Base-by-base conservation (phyloP, 208 protist genomes). In the Trypanosoma lewisi region DNA sequence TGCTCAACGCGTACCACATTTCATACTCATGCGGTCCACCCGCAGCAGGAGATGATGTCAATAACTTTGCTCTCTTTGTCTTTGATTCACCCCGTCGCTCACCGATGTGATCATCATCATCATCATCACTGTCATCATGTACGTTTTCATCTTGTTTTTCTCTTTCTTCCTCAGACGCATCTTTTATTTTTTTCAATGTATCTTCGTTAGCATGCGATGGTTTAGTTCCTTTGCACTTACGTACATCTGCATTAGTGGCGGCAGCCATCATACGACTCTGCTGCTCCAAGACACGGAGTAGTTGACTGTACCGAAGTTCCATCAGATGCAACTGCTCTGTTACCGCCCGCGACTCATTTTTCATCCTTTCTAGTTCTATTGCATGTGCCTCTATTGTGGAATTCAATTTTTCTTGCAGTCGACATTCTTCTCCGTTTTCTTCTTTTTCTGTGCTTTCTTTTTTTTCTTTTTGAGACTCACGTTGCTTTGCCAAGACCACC, bases 211-310 rank as follows among this genome's bases (percentile, higher is more conserved):
- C 12, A 14, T 17, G 27, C n/a, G 27, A 52, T 31, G 19, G 25
- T 31, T 31, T 52, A 14, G 1, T 28, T 8, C 19, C 27, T 9
- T 31, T 52, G 23, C 19, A 14, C 9, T 5, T 31, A n/a, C 48
- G 27, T 25, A 31, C 23, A 17, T 52, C 16, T 2, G 42, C 23
- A 19, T 21, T 25, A 9, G 41, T 33, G 21, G 52, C 53, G 31
- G 34, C 19, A 36, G 57, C 19, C 14, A 67, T 23, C 12, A 48
- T 25, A 12, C 53, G 67, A 28, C 52, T 63, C n/a, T 73, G 67
- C n/a, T 45, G 60, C 28, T 67, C 34, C 42, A 63, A 33, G 4
- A 27, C 53, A 21, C 33, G 52, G 2, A 42, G 19, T 14, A 73
- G 30, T 30, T 56, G 33, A 44, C 0, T 63, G 33, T 53, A 72